Evolutionary conservation across 148 eudicot species (phyloP).

Genomic region (Heliosperma pusillum): DNA sequence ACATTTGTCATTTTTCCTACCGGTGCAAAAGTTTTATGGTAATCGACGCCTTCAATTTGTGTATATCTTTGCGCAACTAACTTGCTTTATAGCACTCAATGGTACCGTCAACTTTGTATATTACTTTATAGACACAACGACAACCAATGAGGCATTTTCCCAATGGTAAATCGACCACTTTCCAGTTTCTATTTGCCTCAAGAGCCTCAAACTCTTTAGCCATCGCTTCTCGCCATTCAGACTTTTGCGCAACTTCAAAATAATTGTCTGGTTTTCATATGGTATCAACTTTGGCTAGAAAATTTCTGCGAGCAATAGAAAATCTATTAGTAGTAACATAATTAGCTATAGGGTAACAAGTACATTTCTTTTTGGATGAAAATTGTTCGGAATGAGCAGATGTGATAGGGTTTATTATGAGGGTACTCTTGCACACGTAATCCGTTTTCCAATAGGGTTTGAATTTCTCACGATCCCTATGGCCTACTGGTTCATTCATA

Average conservation of each 20-base stretch:
- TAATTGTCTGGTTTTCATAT: background rate
- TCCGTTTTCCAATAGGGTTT: background rate
- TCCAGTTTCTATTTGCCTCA: background rate
- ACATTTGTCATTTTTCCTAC: background rate
- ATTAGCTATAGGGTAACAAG: background rate
- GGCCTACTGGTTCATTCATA: background rate
- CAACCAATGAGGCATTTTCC: constrained; percentile 1
- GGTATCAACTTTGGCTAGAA: background rate
- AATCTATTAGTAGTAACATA: constrained; percentile 1
- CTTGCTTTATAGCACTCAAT: constrained; percentile 1
- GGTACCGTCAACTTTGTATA: background rate
- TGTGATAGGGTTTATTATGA: background rate
- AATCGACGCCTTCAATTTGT: background rate
- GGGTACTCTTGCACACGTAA: background rate
- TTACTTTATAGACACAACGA: background rate
- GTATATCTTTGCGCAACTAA: background rate
- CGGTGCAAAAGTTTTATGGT: background rate
- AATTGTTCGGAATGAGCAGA: background rate
- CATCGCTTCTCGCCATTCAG: background rate
- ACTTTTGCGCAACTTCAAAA: background rate
- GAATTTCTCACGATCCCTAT: background rate
- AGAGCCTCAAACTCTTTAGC: background rate
- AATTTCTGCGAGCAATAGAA: background rate
- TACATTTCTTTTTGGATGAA: background rate
- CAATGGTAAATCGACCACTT: background rate